Evolutionary conservation across 805 yeast species (phyloP).

Genomic region (Candida suzukii): DNA sequence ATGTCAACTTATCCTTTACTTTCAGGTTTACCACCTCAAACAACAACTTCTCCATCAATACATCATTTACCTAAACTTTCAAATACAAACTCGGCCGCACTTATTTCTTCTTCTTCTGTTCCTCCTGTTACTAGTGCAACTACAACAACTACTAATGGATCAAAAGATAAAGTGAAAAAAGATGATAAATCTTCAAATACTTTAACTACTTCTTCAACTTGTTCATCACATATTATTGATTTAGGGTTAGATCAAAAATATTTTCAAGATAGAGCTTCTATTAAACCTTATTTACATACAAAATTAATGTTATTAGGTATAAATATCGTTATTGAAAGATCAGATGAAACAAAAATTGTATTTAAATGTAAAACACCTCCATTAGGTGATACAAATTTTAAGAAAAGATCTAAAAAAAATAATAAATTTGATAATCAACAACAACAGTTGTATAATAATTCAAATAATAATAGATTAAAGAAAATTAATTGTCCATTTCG

Average conservation of each 20-base stretch:
- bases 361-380: conserved; percentile 46
- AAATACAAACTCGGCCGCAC: too few species aligned
- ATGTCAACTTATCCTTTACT: too few species aligned
- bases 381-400: background rate
- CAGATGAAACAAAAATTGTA: conserved; percentile 53
- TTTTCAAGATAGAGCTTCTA: conserved; percentile 37
- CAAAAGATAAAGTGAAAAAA: too few species aligned
- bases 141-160: too few species aligned
- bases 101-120: background rate
- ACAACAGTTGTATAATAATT: background rate
- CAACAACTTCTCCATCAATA: too few species aligned
- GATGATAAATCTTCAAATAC: background rate
- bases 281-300: conserved; percentile 57
- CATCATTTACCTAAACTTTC: too few species aligned
- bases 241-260: conserved; percentile 14
- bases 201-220: background rate
- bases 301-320: conserved; percentile 42
- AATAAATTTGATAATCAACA: background rate
- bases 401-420: too few species aligned
- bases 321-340: conserved; percentile 53
- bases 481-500: conserved; percentile 50
- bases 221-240: background rate
- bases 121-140: too few species aligned
- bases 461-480: conserved; percentile 7
- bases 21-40: too few species aligned